Conservation (phyloP, 345 rosid species). For the Rhodomyrtus tomentosa region DNA sequence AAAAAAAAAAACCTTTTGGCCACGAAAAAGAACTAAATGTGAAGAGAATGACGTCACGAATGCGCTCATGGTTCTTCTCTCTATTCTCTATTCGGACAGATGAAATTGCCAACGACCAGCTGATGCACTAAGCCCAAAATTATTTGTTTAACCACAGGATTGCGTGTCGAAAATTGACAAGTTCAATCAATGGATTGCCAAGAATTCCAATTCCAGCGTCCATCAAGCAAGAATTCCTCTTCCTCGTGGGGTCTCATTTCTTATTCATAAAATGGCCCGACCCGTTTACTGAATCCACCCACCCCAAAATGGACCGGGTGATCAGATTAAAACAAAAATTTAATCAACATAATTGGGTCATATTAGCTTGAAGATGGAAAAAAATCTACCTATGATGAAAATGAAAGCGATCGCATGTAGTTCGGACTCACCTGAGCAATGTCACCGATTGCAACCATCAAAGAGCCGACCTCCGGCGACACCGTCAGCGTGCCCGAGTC, state of each 20-base stretch:
- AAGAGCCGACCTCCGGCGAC: slow-evolving; percentile 40
- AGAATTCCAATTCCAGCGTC: neutral
- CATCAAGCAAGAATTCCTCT: neutral
- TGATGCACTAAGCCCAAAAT: neutral
- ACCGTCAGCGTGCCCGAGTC: slow-evolving; percentile 56
- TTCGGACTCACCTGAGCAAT: slow-evolving; percentile 41
- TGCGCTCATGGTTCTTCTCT: neutral
- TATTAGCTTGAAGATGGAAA: neutral
- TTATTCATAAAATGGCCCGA: neutral
- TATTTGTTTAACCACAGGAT: neutral
- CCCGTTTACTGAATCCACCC: neutral
- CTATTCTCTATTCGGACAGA: neutral
- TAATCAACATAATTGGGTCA: neutral
- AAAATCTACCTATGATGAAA: neutral
- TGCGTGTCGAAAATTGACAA: neutral
- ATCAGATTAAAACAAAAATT: neutral
- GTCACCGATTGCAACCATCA: slow-evolving; percentile 65
- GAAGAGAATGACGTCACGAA: neutral
- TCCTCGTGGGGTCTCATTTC: neutral
- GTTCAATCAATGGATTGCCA: neutral
- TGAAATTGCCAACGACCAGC: neutral
- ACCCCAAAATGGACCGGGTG: neutral
- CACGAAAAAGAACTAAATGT: neutral
- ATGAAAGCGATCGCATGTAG: neutral
- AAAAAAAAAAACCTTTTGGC: neutral